phyloP scores from a whole-genome alignment of 163 green algal genomes.

The Chlorella variabilis region DNA sequence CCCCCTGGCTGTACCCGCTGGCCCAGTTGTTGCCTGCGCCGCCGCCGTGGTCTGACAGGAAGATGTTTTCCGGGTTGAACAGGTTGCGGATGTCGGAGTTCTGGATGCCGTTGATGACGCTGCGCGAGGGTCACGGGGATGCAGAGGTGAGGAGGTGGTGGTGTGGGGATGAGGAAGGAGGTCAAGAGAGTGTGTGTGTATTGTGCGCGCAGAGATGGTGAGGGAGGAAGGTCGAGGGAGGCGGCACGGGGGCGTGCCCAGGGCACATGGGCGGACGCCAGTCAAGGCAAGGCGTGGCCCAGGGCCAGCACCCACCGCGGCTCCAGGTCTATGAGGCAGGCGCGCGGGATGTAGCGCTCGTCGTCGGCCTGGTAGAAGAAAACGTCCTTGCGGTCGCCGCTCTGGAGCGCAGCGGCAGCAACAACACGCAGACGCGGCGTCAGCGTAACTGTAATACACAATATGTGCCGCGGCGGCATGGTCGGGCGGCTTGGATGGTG shows the following conservation, averaged over 20 bases:
- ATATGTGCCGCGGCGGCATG: too few relatives aligned
- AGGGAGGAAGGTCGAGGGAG: neutral
- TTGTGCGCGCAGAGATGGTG: too few relatives aligned
- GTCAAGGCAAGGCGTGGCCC: too few relatives aligned
- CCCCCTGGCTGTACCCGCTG: conserved; percentile 92
- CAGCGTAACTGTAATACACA: neutral
- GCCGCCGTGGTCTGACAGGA: conserved; percentile 93
- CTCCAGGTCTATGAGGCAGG: conserved; percentile 97
- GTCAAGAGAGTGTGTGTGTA: too few relatives aligned
- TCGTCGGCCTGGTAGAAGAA: conserved; percentile 99
- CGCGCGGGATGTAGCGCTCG: conserved; percentile 96
- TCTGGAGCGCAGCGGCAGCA: conserved; percentile 28
- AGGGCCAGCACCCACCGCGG: conserved; percentile 83
- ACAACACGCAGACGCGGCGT: neutral
- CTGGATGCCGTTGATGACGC: conserved; percentile 98
- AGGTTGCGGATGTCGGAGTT: conserved; percentile 93
- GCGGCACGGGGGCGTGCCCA: too few relatives aligned
- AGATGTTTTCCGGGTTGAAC: conserved; percentile 99
- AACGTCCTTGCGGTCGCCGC: conserved; percentile 96
- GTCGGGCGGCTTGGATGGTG: too few relatives aligned
- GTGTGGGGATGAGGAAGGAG: too few relatives aligned
- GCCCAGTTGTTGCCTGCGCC: conserved; percentile 99
- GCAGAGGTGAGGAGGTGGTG: too few relatives aligned
- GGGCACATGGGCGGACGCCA: too few relatives aligned
- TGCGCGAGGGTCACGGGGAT: conserved; percentile 36